A percentile compares a stretch with the other conserved stretches of the same genome.
Conservation (phyloP, 2,329 filamentous ascomycete species). For the Ilyonectria destructans region DNA sequence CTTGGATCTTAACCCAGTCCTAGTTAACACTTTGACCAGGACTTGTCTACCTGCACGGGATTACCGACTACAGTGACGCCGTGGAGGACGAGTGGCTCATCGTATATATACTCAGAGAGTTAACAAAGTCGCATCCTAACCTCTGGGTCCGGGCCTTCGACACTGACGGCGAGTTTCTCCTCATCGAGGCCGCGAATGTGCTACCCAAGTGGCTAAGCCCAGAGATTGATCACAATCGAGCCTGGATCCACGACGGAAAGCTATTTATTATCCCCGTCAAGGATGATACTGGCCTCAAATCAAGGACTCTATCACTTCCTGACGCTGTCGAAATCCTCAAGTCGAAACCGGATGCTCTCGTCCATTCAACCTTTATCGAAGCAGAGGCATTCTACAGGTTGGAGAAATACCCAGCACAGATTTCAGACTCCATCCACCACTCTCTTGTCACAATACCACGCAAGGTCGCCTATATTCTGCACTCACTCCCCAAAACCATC, state of each 20-base stretch:
- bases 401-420: slow-evolving; percentile 85
- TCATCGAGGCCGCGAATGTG: slow-evolving; percentile 92
- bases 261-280: slow-evolving; percentile 80
- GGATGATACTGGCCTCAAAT: slow-evolving; percentile 50
- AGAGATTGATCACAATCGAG: slow-evolving; percentile 88
- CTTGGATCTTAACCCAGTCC: background rate
- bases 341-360: slow-evolving; percentile 69
- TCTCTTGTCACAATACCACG: slow-evolving; percentile 83
- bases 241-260: slow-evolving; percentile 88
- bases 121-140: slow-evolving; percentile 80
- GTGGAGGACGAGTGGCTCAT: slow-evolving; percentile 98
- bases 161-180: slow-evolving; percentile 93
- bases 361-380: slow-evolving; percentile 84
- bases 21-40: slow-evolving; percentile 53
- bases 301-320: slow-evolving; percentile 70
- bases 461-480: slow-evolving; percentile 85
- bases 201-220: slow-evolving; percentile 93
- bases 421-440: slow-evolving; percentile 83
- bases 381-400: slow-evolving; percentile 93
- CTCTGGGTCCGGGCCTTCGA: slow-evolving; percentile 90
- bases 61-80: slow-evolving; percentile 92
- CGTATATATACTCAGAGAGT: slow-evolving; percentile 88
- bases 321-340: slow-evolving; percentile 77
- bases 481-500: slow-evolving; percentile 81
- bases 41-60: slow-evolving; percentile 78